phyloP scores from a whole-genome alignment of 2,329 filamentous ascomycete species.

The Colletotrichum lupini region DNA sequence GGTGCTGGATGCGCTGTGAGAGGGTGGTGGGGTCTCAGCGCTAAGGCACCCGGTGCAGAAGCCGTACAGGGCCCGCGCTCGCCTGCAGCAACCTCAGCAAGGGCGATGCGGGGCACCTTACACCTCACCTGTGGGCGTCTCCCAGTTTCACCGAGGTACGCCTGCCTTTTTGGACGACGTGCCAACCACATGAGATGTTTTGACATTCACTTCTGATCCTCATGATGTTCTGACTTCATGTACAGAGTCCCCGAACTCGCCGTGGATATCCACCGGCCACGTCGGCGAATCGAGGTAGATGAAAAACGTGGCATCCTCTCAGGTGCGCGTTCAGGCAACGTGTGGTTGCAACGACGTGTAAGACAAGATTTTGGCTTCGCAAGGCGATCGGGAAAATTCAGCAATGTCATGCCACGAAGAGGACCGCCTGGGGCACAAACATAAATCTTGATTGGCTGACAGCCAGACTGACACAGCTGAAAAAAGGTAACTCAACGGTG shows the following conservation, averaged over 20 bases:
- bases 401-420: neutral
- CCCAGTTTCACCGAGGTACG: neutral
- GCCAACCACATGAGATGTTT: neutral
- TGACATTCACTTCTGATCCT: no score
- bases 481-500: neutral
- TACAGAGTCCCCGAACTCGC: no score
- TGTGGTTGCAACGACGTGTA: neutral
- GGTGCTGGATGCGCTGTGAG: neutral
- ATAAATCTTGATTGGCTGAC: neutral
- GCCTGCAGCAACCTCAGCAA: neutral
- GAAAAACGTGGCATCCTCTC: neutral
- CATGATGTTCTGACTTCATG: no score
- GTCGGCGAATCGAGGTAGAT: neutral
- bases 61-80: neutral
- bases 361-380: neutral
- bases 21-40: slow-evolving; percentile 4
- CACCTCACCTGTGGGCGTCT: neutral
- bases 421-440: neutral
- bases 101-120: neutral
- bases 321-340: neutral
- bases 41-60: neutral
- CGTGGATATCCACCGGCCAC: neutral
- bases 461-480: neutral
- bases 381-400: neutral
- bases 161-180: neutral